A percentile compares a stretch with the other conserved stretches of the same genome.
phyloP scores from a whole-genome alignment of 176 grass and related monocot genomes.

The Melocanna baccifera region DNA sequence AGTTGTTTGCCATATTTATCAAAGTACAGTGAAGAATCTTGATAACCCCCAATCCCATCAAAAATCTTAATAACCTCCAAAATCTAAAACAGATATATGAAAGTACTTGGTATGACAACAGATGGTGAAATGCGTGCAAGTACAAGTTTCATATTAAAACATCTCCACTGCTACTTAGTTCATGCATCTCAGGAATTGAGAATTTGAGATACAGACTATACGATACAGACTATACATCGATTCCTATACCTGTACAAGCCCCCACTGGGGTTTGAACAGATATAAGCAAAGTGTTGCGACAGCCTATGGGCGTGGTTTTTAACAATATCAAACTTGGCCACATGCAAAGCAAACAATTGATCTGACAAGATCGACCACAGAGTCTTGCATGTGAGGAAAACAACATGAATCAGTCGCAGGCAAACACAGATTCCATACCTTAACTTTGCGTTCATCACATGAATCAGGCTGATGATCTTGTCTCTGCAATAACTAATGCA shows the following conservation, averaged over 20 bases:
- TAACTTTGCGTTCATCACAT: slow-evolving; percentile 68
- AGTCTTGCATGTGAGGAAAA: neutral
- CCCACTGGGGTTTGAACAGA: neutral
- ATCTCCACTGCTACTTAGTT: neutral
- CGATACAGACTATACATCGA: no score
- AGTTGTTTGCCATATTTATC: neutral
- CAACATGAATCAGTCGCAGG: neutral
- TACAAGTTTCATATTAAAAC: neutral
- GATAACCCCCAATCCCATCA: no score
- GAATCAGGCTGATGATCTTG: slow-evolving; percentile 58
- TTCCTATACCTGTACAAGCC: neutral
- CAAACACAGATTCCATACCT: slow-evolving; percentile 39
- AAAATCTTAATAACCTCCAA: no score
- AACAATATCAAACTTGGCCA: neutral
- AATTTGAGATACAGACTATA: neutral
- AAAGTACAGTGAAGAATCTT: neutral
- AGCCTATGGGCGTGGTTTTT: neutral
- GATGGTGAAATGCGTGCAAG: neutral
- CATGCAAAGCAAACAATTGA: slow-evolving; percentile 2
- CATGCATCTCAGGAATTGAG: neutral
- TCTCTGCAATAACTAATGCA: slow-evolving; percentile 42
- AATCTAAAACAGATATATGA: neutral
- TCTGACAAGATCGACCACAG: neutral
- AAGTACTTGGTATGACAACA: neutral
- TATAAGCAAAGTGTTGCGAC: neutral